Conservation (phyloP, 441 rosid species). For the Biscutella laevigata region DNA sequence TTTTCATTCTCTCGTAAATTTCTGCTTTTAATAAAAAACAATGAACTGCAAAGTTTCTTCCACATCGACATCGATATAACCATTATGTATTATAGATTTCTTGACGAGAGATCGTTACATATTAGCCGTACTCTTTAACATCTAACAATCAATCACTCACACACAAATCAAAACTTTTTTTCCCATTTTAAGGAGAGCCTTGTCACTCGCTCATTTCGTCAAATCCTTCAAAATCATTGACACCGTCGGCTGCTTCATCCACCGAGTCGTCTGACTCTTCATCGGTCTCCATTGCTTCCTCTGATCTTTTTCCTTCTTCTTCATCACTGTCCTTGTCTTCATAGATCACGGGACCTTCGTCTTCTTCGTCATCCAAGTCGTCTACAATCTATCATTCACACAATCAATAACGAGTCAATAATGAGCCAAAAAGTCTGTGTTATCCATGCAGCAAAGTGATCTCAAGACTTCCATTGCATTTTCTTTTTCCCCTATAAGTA, state of each 20-base stretch:
- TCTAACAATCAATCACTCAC: constrained; percentile 5
- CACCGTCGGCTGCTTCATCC: constrained; percentile 34
- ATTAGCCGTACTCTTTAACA: constrained; percentile 1
- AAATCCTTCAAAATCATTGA: constrained; percentile 42
- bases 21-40: neutral
- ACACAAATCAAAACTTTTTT: constrained; percentile 7
- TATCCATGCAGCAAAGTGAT: neutral
- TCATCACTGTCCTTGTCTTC: constrained; percentile 62
- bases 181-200: neutral
- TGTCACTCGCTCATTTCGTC: constrained; percentile 53
- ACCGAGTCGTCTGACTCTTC: constrained; percentile 17
- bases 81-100: constrained; percentile 18
- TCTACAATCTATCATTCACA: constrained; percentile 20
- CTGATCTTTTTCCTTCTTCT: constrained; percentile 28
- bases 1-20: neutral
- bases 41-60: neutral
- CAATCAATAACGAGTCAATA: constrained; percentile 4
- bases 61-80: neutral
- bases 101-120: neutral
- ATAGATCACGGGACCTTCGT: constrained; percentile 55
- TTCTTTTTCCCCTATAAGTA: neutral
- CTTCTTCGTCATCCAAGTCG: constrained; percentile 43
- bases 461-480: neutral
- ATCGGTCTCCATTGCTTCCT: constrained; percentile 30
- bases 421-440: neutral